phyloP scores from a whole-genome alignment of 768 basidiomycete genomes.

The Suillus subluteus region DNA sequence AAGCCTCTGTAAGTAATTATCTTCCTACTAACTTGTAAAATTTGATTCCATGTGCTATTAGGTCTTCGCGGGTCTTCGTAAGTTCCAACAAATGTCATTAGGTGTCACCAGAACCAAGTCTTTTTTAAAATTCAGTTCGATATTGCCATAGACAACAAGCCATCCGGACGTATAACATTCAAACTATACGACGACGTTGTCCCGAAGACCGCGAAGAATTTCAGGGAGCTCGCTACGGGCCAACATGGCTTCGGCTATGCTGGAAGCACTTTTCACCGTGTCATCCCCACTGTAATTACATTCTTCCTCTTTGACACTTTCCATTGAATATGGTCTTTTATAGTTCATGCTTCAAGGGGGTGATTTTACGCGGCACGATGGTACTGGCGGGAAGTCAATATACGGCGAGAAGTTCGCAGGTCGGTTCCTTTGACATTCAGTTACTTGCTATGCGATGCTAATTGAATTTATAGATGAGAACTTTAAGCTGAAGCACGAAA shows the following conservation, averaged over 20 bases:
- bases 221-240: constrained; percentile 76
- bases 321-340: neutral
- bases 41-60: neutral
- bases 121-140: constrained; percentile 53
- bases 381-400: constrained; percentile 85
- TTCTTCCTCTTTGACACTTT: neutral
- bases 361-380: constrained; percentile 77
- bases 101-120: constrained; percentile 1
- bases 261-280: constrained; percentile 69
- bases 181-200: constrained; percentile 81
- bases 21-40: neutral
- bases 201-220: constrained; percentile 82
- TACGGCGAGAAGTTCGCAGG: constrained; percentile 52
- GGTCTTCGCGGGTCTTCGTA: constrained; percentile 37
- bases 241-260: constrained; percentile 74
- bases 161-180: constrained; percentile 77
- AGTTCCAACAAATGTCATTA: constrained; percentile 1
- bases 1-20: constrained; percentile 1
- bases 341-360: constrained; percentile 89
- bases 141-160: constrained; percentile 58
- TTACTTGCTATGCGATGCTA: neutral
- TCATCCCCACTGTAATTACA: constrained; percentile 59
- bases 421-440: neutral
- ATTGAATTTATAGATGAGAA: constrained; percentile 57
- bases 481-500: constrained; percentile 64